A percentile compares a stretch with the other conserved stretches of the same genome.
phyloP scores from a whole-genome alignment of 257 asterid species.

The Rauvolfia tetraphylla region DNA sequence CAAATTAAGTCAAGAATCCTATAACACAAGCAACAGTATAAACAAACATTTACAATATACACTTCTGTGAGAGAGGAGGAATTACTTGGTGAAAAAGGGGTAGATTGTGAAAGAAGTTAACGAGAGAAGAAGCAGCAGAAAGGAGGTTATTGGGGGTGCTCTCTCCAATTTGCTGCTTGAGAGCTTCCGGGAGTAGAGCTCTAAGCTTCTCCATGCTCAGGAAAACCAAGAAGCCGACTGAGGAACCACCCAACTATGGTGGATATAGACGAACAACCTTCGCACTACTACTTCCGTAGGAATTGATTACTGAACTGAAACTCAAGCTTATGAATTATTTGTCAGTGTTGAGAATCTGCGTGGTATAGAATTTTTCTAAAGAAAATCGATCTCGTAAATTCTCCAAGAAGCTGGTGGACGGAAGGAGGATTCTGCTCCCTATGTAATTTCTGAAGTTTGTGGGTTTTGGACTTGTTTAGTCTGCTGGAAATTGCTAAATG shows the following conservation, averaged over 20 bases:
- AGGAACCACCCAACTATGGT: background rate
- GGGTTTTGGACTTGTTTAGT: no score
- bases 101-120: conserved; percentile 46
- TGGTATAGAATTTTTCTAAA: background rate
- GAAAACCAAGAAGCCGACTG: background rate
- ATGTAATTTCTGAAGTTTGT: no score
- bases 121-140: conserved; percentile 64
- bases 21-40: background rate
- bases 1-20: background rate
- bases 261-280: background rate
- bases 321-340: background rate
- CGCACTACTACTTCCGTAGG: background rate
- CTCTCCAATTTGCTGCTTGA: conserved; percentile 42
- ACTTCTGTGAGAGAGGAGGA: background rate
- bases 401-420: background rate
- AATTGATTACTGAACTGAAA: background rate
- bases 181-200: conserved; percentile 53
- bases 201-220: conserved; percentile 78
- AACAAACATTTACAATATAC: background rate
- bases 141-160: conserved; percentile 46
- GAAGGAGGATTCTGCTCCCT: no score
- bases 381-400: background rate
- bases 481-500: no score
- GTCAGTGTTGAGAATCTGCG: background rate
- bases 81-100: conserved; percentile 75